phyloP scores from a whole-genome alignment of 2,329 filamentous ascomycete genomes.

The Davidsoniella virescens region DNA sequence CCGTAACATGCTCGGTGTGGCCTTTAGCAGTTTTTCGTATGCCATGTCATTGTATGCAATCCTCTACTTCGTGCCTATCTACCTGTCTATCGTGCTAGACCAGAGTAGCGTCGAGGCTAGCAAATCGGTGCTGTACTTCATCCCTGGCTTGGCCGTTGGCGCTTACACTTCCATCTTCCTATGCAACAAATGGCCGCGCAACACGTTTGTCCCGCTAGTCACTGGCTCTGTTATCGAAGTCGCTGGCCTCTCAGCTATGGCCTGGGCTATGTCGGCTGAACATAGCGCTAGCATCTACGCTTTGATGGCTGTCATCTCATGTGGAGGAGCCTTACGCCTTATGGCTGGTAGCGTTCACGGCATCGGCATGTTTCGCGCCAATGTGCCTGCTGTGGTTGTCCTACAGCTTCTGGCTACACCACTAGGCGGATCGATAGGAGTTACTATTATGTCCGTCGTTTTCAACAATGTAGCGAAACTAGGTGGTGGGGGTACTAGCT shows the following conservation, averaged over 20 bases:
- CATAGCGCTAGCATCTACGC: constrained; percentile 38
- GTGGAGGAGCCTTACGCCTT: constrained; percentile 46
- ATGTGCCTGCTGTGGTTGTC: constrained; percentile 42
- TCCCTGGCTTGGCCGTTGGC: constrained; percentile 43
- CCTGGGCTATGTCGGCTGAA: constrained; percentile 36
- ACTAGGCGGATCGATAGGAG: constrained; percentile 46
- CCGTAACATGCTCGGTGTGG: constrained; percentile 44
- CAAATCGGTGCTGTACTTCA: constrained; percentile 43
- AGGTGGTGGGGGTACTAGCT: constrained; percentile 9
- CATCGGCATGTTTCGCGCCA: constrained; percentile 41
- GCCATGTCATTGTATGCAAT: constrained; percentile 38
- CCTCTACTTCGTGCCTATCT: constrained; percentile 53
- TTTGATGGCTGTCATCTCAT: constrained; percentile 49
- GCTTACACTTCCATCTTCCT: constrained; percentile 40
- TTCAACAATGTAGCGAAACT: constrained; percentile 41
- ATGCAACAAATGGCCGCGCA: constrained; percentile 43
- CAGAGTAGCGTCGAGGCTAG: constrained; percentile 35
- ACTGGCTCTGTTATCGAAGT: constrained; percentile 40
- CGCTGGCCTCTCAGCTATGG: constrained; percentile 40
- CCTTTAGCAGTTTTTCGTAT: constrained; percentile 42
- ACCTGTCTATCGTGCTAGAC: constrained; percentile 46
- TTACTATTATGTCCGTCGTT: constrained; percentile 52
- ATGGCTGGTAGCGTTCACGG: constrained; percentile 46
- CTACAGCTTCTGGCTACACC: constrained; percentile 43
- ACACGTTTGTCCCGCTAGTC: constrained; percentile 44